These are phyloP conservation scores for Leishmania gerbilli DNA, from an alignment of 208 protist genomes.

Conservation along the genomic window DNA sequence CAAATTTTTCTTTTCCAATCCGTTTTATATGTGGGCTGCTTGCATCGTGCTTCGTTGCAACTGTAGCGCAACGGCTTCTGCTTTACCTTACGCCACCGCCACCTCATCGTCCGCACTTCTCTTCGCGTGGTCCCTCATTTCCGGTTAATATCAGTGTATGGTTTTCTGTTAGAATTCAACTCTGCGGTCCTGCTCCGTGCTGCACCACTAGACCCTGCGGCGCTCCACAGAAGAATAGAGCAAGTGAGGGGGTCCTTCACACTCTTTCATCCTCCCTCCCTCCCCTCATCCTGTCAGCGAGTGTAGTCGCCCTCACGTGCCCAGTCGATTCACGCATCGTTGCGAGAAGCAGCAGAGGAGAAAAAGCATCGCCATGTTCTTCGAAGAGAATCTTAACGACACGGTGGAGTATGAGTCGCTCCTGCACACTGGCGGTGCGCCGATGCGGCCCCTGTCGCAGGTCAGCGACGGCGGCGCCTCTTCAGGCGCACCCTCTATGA, in stretches of 20 bases:
- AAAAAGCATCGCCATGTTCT: constrained; percentile 48
- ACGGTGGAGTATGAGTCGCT: constrained; percentile 35
- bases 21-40: neutral
- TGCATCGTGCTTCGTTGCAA: neutral
- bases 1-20: neutral
- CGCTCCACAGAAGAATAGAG: neutral
- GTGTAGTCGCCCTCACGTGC: neutral
- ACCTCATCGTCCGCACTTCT: neutral
- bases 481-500: constrained; percentile 17
- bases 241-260: neutral
- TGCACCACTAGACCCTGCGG: neutral
- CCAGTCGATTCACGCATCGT: neutral
- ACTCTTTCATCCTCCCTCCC: neutral
- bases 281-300: neutral
- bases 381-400: constrained; percentile 69
- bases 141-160: neutral
- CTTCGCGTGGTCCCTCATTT: neutral
- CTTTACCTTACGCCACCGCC: neutral
- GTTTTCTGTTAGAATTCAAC: neutral
- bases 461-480: constrained; percentile 28
- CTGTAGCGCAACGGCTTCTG: neutral
- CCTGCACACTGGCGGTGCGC: neutral
- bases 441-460: constrained; percentile 16
- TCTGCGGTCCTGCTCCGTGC: neutral
- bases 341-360: neutral